Percentiles rank a stretch among this genome's conserved stretches.
Evolutionary conservation across 169 alveolate species (phyloP).

Genomic region (Neospora caninum): DNA sequence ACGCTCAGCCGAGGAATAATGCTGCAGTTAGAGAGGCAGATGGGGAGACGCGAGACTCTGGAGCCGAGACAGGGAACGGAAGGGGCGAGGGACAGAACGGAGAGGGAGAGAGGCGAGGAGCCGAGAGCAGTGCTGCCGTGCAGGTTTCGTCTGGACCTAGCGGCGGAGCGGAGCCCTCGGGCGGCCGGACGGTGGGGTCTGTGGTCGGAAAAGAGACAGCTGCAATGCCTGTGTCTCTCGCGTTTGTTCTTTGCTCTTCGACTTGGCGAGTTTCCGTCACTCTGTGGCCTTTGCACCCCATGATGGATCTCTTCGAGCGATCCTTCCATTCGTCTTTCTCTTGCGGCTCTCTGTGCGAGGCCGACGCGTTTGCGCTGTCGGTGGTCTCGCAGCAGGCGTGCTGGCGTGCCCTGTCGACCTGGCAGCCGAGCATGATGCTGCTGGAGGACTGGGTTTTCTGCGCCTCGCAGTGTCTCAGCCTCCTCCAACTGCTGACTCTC

Average conservation of each 20-base stretch:
- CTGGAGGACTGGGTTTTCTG: constrained; percentile 52
- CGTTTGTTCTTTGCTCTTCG: neutral
- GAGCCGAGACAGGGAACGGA: neutral
- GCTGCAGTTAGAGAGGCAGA: neutral
- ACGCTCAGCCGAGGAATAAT: neutral
- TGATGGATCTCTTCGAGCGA: constrained; percentile 30
- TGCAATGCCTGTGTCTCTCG: neutral
- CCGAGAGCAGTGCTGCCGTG: neutral
- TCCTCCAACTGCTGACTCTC: constrained; percentile 61
- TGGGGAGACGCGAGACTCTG: neutral
- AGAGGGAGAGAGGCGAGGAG: neutral
- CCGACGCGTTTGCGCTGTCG: constrained; percentile 55
- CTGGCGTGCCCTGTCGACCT: constrained; percentile 39
- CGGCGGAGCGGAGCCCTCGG: too few species aligned
- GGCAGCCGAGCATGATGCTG: constrained; percentile 37
- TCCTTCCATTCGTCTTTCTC: neutral
- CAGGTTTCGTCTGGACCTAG: neutral
- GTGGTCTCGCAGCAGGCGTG: constrained; percentile 55
- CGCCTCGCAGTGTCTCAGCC: constrained; percentile 54
- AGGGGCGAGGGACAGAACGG: neutral
- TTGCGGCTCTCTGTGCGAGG: neutral
- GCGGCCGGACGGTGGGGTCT: neutral
- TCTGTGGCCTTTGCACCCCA: constrained; percentile 65
- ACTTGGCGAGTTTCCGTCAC: constrained; percentile 11
- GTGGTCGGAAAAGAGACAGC: neutral